These are phyloP conservation scores for Chrysoporthe cubensis DNA, from an alignment of 2,329 filamentous ascomycete species.

Conservation along the genomic window DNA sequence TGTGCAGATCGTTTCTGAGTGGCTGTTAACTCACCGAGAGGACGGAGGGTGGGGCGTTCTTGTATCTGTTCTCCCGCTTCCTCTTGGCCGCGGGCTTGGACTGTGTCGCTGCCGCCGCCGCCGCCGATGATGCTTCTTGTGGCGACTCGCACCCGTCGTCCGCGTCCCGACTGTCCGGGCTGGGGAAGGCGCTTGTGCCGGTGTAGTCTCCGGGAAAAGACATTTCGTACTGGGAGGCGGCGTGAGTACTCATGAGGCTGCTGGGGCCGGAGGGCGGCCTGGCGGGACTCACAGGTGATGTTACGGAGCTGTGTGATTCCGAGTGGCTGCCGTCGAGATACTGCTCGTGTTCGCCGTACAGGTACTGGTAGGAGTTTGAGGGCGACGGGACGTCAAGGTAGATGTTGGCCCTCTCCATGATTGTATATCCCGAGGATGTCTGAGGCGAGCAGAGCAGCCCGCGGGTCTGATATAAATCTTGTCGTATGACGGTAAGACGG, in stretches of 20 bases:
- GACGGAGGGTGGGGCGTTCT: slow-evolving; percentile 55
- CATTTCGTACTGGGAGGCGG: slow-evolving; percentile 39
- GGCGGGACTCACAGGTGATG: slow-evolving; percentile 40
- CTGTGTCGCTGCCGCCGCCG: slow-evolving; percentile 35
- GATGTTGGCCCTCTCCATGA: slow-evolving; percentile 40
- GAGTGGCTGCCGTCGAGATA: slow-evolving; percentile 42
- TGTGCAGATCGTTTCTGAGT: background rate
- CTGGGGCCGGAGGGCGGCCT: background rate
- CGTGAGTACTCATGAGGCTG: slow-evolving; percentile 27
- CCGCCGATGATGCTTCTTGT: slow-evolving; percentile 28
- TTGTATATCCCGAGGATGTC: background rate
- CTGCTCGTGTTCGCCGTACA: slow-evolving; percentile 42
- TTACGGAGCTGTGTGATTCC: slow-evolving; percentile 43
- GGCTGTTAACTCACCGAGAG: slow-evolving; percentile 46
- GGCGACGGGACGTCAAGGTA: slow-evolving; percentile 41
- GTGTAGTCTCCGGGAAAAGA: slow-evolving; percentile 32
- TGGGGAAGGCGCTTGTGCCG: slow-evolving; percentile 31
- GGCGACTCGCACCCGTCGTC: slow-evolving; percentile 26
- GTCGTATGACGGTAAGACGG: background rate
- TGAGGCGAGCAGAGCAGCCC: background rate
- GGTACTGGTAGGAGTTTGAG: slow-evolving; percentile 38
- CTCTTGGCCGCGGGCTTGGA: slow-evolving; percentile 48
- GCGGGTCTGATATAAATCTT: slow-evolving; percentile 16
- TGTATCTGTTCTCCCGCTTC: slow-evolving; percentile 57
- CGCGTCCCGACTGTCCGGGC: slow-evolving; percentile 30